Evolutionary conservation across 1,284 basidiomycete genomes (phyloP), one percentile per base, ranked within the genome.

Genomic region (Trichosporon sp.): DNA sequence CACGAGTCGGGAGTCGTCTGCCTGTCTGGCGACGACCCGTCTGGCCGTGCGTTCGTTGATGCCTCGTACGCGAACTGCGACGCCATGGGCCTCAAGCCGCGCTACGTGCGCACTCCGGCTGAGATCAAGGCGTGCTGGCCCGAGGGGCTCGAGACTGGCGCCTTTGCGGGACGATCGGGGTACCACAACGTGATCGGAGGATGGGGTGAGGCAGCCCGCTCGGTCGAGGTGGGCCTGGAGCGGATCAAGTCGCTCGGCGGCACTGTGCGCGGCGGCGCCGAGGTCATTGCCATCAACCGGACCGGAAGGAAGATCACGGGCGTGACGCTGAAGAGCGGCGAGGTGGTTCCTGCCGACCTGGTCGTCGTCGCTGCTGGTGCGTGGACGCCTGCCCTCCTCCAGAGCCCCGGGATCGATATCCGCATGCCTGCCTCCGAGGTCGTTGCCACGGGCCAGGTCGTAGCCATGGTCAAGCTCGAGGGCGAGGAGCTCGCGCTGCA

Each of bases 191-290:
- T 81, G 1, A 86, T 90, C 37, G 87, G 89, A 1, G 94, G 94
- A 3, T 97, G 94, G 94, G 91, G 86, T 1, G 84, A 89, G 74
- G 90, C 93, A 2, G 83, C 85, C 1, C 85, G 88, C 69, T 91
- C 89, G 1, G 77, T 91, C 7, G 73, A 80, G 6, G 79, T 85
- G 11, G 80, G 91, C 64, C 84, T 89, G 60, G 75, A 80, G 36
- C 85, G 84, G 62, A 87, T 94, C 3, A 71, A 80, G 5, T 60
- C 69, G 58, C 81, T 88, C n/a, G 88, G 88, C 0, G 90, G 87
- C 0, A 83, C 80, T 23, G 80, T 95, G 23, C 57, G 88, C 3
- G 71, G 83, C 0, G 86, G 86, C 7, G 87, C 86, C 67, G 78
- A 82, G 44, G 89, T 88, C 2, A 75, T 90, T 32, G 71, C 67